Evolutionary conservation across 768 basidiomycete species (phyloP), one percentile per base, ranked within the genome.

Genomic region (Suillus variegatus): DNA sequence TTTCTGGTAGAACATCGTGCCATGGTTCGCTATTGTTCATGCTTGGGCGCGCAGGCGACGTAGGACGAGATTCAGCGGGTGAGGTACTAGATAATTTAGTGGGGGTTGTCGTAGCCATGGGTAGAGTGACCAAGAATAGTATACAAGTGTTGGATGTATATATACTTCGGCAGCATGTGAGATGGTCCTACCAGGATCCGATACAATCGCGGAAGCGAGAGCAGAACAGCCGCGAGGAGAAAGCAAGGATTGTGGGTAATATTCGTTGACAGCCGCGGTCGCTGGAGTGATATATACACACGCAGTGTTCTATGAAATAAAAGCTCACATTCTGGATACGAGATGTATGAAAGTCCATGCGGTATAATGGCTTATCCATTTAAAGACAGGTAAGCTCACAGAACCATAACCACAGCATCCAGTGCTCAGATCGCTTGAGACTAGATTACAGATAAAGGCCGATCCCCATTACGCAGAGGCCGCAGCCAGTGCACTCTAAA

Each of bases 401-500:
- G n/a, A 56, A 14, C 13, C 52, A 40, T 8, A 25, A 18, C 3
- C 25, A 20, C 25, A 6, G 5, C 25, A 40, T 25, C 16, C 57
- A 40, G 14, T 22, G 8, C 36, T 57, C 38, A 5, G 7, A 9
- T 41, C 7, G 1, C 9, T 58, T 28, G 57, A 58, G 22, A 18
- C 16, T 41, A 18, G 16, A 25, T 14, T 9, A 28, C 14, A 18
- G 16, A 12, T 25, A 22, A 18, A 20, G 18, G 32, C 79, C 75
- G 16, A 76, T 61, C 13, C 83, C 86, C 65, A 85, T 87, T 6
- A 84, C 86, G 70, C 88, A 88, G 36, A 89, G 73, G 6, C 88
- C 87, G 65, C 88, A 89, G n/a, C 84, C 84, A 62, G 89, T 82
- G 71, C 88, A 89, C 68, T 89, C 87, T 62, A 90, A 74, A 65